These are phyloP conservation scores for Otatea glauca DNA, from an alignment of 176 grass and related monocot genomes.

Conservation along the genomic window DNA sequence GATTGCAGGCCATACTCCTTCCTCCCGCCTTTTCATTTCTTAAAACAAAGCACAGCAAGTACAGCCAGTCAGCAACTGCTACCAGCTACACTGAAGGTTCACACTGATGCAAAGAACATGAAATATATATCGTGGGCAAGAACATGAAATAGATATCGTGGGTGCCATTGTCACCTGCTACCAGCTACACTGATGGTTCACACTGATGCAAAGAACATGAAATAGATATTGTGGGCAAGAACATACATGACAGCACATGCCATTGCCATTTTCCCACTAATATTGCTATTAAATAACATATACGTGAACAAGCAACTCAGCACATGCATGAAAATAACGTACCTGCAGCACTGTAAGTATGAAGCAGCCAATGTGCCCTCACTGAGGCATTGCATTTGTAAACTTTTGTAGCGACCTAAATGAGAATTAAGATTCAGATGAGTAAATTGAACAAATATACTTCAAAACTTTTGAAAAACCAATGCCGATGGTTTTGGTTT, in stretches of 20 bases:
- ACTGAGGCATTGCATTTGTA: too few relatives aligned
- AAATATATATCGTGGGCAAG: not conserved
- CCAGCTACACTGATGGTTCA: not conserved
- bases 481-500: not conserved
- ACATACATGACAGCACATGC: not conserved
- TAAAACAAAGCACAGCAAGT: constrained; percentile 30
- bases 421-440: not conserved
- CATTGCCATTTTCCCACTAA: not conserved
- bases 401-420: not conserved
- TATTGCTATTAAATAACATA: constrained; percentile 9
- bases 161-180: too few relatives aligned
- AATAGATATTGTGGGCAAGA: not conserved
- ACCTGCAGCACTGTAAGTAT: not conserved
- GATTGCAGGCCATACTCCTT: not conserved
- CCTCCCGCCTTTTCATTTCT: constrained; percentile 1
- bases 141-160: too few relatives aligned
- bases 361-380: too few relatives aligned
- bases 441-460: not conserved
- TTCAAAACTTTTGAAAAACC: not conserved
- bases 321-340: constrained; percentile 11
- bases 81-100: not conserved
- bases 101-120: not conserved
- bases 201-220: not conserved
- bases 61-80: not conserved
- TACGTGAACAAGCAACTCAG: not conserved